phyloP scores from a whole-genome alignment of 495 filamentous ascomycete genomes.

The Lasiosphaeria hispida region DNA sequence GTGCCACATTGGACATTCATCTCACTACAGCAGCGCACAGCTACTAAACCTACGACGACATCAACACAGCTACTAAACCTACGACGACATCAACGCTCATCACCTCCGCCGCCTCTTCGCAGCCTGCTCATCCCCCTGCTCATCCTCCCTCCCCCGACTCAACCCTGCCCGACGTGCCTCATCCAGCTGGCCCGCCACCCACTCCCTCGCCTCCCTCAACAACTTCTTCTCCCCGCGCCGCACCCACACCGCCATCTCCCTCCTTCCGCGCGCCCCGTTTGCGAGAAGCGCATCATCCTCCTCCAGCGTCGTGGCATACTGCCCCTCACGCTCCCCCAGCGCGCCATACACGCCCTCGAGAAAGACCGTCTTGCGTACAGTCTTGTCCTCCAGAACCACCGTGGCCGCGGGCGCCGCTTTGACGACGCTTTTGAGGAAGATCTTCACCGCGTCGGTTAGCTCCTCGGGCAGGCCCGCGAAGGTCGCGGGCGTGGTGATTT shows the following conservation, averaged over 20 bases:
- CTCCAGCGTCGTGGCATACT: constrained; percentile 63
- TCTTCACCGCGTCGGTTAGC: constrained; percentile 36
- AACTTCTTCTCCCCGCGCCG: constrained; percentile 79
- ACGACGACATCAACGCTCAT: too few species aligned
- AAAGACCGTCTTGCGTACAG: constrained; percentile 35
- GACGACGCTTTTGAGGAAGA: constrained; percentile 40
- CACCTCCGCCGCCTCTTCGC: constrained; percentile 25
- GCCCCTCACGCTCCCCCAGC: constrained; percentile 41
- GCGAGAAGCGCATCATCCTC: constrained; percentile 59
- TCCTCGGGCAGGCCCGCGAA: constrained; percentile 39
- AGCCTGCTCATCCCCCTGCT: constrained; percentile 7
- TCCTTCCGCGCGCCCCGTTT: constrained; percentile 35
- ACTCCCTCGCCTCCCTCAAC: constrained; percentile 44
- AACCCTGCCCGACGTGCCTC: constrained; percentile 5
- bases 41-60: too few species aligned
- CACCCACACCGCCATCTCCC: constrained; percentile 68
- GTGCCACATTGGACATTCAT: too few species aligned
- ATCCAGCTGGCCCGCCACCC: constrained; percentile 16
- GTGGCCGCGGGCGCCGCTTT: constrained; percentile 29
- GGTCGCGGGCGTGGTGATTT: constrained; percentile 27
- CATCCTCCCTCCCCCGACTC: neutral
- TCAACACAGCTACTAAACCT: too few species aligned
- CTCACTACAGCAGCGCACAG: too few species aligned
- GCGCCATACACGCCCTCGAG: constrained; percentile 39
- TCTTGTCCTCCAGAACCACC: constrained; percentile 38